A percentile compares a stretch with the other conserved stretches of the same genome.
Evolutionary conservation across 495 filamentous ascomycete genomes (phyloP).

Genomic region (Penicillium odoratum): DNA sequence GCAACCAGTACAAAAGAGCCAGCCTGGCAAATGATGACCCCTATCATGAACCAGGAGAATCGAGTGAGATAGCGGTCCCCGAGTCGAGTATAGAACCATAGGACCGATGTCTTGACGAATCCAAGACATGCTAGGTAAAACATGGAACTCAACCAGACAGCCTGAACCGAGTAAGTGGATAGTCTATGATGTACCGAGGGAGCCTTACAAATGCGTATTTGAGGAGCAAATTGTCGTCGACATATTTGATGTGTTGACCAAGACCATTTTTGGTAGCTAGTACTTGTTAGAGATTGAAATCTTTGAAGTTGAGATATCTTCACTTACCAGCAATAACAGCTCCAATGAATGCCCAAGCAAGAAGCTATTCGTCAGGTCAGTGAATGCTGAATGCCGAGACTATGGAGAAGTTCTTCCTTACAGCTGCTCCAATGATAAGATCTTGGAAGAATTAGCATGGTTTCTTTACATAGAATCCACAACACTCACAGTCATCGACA

Average conservation of each 20-base stretch:
- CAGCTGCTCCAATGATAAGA: slow-evolving; percentile 38
- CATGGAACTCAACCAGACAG: slow-evolving; percentile 44
- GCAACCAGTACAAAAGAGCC: slow-evolving; percentile 37
- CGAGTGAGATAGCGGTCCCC: slow-evolving; percentile 36
- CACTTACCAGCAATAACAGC: slow-evolving; percentile 36
- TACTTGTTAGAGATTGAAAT: slow-evolving; percentile 4
- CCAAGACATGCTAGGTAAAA: slow-evolving; percentile 42
- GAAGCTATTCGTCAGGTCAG: slow-evolving; percentile 17
- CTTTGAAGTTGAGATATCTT: neutral
- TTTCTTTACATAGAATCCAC: neutral
- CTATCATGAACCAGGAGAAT: slow-evolving; percentile 34
- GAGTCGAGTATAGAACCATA: slow-evolving; percentile 42
- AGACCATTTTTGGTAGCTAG: slow-evolving; percentile 38
- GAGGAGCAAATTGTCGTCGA: slow-evolving; percentile 20
- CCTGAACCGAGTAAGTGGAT: slow-evolving; percentile 16
- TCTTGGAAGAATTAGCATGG: slow-evolving; percentile 17
- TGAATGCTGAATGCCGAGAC: neutral
- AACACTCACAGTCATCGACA: slow-evolving; percentile 38
- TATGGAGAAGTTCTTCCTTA: slow-evolving; percentile 19
- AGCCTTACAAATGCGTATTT: slow-evolving; percentile 35
- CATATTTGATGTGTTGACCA: slow-evolving; percentile 30
- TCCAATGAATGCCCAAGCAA: slow-evolving; percentile 40
- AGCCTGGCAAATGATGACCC: slow-evolving; percentile 32
- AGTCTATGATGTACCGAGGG: neutral
- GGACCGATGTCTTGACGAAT: slow-evolving; percentile 42